A percentile compares a stretch with the other conserved stretches of the same genome.
These are phyloP conservation scores for Sugiyamaella marilandica DNA, from an alignment of 805 yeast species.

Conservation along the genomic window DNA sequence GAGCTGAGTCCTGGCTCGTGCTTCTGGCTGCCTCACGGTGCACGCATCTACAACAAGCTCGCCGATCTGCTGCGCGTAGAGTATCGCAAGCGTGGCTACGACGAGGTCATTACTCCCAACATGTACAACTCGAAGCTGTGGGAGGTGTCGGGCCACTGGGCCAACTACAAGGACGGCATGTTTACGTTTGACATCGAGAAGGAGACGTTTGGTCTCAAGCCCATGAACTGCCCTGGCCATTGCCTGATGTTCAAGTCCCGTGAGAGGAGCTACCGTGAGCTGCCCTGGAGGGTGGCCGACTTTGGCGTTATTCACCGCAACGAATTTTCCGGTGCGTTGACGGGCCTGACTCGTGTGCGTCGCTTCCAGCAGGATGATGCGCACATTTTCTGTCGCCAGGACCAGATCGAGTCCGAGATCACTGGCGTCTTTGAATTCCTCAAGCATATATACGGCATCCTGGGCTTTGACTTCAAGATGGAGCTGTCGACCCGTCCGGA, in stretches of 20 bases:
- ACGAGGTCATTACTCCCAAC: constrained; percentile 98
- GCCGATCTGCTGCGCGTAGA: constrained; percentile 74
- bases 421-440: constrained; percentile 80
- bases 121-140: constrained; percentile 96
- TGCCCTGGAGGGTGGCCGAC: constrained; percentile 99
- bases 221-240: constrained; percentile 88
- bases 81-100: constrained; percentile 91
- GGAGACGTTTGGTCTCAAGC: constrained; percentile 90
- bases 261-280: constrained; percentile 92
- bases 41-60: constrained; percentile 90
- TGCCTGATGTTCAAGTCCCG: constrained; percentile 87
- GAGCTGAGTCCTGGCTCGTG: constrained; percentile 98
- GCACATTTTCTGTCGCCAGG: constrained; percentile 91
- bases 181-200: constrained; percentile 94
- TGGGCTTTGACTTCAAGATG: constrained; percentile 95
- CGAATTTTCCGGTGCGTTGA: constrained; percentile 91
- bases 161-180: constrained; percentile 95
- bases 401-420: constrained; percentile 85
- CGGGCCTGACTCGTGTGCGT: constrained; percentile 94
- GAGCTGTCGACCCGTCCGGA: constrained; percentile 97
- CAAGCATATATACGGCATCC: constrained; percentile 78
- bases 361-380: constrained; percentile 99
- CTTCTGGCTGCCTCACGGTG: constrained; percentile 99
- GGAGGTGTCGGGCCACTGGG: constrained; percentile 99
- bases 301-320: constrained; percentile 97